These are phyloP conservation scores for Penicillium arizonense DNA, from an alignment of 495 filamentous ascomycete species.

Conservation along the genomic window DNA sequence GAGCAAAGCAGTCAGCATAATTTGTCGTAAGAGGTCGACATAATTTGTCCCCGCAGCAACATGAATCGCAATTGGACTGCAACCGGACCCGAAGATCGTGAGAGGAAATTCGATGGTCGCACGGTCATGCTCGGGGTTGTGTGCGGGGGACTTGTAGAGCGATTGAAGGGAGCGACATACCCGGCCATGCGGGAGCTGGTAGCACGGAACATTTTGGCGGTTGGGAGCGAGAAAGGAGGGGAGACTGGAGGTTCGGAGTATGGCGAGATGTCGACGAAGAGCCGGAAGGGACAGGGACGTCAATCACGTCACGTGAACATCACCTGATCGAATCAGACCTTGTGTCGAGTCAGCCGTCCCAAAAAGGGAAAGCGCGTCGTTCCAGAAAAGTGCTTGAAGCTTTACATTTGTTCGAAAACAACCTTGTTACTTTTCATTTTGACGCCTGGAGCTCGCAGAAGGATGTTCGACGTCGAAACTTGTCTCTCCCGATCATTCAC, in stretches of 20 bases:
- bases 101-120: constrained; percentile 19
- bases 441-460: constrained; percentile 12
- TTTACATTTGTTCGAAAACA: not conserved
- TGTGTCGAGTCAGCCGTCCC: constrained; percentile 9
- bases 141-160: constrained; percentile 6
- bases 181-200: constrained; percentile 44
- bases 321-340: constrained; percentile 21
- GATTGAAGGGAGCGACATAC: constrained; percentile 29
- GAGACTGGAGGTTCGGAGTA: constrained; percentile 22
- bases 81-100: constrained; percentile 7
- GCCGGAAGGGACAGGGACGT: constrained; percentile 25
- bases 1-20: constrained; percentile 7
- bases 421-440: constrained; percentile 6
- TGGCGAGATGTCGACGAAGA: constrained; percentile 32
- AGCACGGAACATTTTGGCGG: constrained; percentile 49
- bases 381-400: constrained; percentile 7
- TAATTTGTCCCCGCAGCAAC: not conserved
- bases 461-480: constrained; percentile 27
- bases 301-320: constrained; percentile 7
- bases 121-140: constrained; percentile 8
- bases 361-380: constrained; percentile 22
- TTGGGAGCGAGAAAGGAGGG: constrained; percentile 32
- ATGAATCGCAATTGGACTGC: constrained; percentile 20
- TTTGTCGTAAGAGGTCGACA: not conserved
- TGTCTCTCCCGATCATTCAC: constrained; percentile 13